Evolutionary conservation across 1,139 yeast species (phyloP), one percentile per base, ranked within the genome.

Genomic region (Wickerhamomyces sp.): DNA sequence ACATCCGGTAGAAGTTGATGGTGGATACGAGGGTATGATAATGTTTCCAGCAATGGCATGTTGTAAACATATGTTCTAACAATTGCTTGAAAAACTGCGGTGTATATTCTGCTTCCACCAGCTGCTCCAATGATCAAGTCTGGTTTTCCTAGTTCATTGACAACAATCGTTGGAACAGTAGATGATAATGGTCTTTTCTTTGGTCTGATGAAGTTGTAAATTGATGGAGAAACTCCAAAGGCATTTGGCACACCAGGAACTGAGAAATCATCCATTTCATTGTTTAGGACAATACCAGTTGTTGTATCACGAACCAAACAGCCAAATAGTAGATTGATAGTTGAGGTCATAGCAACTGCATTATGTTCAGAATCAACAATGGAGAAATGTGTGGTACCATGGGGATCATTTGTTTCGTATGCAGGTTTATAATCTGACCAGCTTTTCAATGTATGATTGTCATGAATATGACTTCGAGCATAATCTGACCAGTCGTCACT

Each of bases 251-350:
- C 65, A 23, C 72, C 69, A 1, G 95, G 93, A 36, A 79, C 72
- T n/a, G 95, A 84, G 59, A 93, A 93, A 63, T 93, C 98, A 64
- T 93, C 97, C 97, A 93, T 91, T 63, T 93, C 90, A 55, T 89
- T 83, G 67, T 93, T 93, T 58, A 93, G 68, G 9, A 93, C 74
- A 13, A 93, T 70, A 1, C 98, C 98, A 0, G 98, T 91, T 1
- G 51, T 62, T 2, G 84, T 83, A 61, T 91, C 98, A 60, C 84
- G 86, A 7, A 91, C 81, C 57, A 81, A 62, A 11, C 93, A 82
- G 0, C 98, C 99, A 65, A 90, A 93, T 41, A 79, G 65, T 42
- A 90, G 68, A 61, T 93, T 93, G n/a, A 93, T 81, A 0, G 98
- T 91, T 1, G 97, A 86, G 2, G 98, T 93, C 74, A 91, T 72